Conservation (phyloP, 139 green algal species). For the Chlorella sorokiniana region DNA sequence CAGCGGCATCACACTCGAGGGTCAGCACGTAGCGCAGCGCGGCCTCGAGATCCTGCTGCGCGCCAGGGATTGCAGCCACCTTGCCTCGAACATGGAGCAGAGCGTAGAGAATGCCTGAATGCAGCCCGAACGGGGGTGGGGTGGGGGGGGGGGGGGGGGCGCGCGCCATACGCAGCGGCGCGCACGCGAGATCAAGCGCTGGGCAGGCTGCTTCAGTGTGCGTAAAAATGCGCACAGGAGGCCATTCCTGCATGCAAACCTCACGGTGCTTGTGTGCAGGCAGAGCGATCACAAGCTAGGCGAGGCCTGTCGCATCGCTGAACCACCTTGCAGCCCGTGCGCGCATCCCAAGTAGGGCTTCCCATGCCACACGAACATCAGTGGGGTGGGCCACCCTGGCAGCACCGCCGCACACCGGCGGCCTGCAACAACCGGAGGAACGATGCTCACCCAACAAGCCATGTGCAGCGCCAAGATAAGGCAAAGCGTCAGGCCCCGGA, state of each 20-base stretch:
- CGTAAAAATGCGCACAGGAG: no score
- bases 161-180: background rate
- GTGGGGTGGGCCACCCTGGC: no score
- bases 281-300: background rate
- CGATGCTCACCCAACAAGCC: conserved; percentile 32
- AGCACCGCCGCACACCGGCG: no score
- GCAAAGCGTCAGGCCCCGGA: conserved; percentile 15
- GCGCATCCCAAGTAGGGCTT: no score
- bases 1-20: conserved; percentile 36
- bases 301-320: background rate
- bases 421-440: background rate
- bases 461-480: conserved; percentile 50
- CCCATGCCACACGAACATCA: no score
- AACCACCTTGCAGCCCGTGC: background rate
- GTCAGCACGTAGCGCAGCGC: conserved; percentile 31
- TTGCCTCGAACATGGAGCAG: conserved; percentile 35
- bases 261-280: background rate
- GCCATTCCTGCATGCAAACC: background rate
- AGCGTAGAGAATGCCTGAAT: conserved; percentile 42
- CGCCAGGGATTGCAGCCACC: background rate
- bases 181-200: no score
- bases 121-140: background rate
- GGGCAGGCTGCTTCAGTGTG: no score
- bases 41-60: conserved; percentile 10
- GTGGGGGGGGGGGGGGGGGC: background rate